Evolutionary conservation across 768 basidiomycete genomes (phyloP).

Genomic region (Termitomyces sp.): DNA sequence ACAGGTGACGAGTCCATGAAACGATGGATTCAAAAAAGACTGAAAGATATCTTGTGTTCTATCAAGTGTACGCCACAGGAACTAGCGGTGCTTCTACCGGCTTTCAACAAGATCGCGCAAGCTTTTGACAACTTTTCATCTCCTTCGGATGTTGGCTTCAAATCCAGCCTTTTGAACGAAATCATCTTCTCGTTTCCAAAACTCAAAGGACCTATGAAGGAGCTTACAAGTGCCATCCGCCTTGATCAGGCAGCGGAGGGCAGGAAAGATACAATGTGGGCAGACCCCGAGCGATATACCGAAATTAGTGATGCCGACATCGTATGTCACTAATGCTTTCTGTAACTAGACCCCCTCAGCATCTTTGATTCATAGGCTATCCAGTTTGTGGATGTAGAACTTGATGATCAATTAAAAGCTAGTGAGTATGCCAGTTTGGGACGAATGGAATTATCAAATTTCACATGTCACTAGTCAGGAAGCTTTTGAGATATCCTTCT

Average conservation of each 20-base stretch:
- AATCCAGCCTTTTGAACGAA: constrained; percentile 61
- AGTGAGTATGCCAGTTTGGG: constrained; percentile 31
- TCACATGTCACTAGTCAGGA: constrained; percentile 50
- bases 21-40: not conserved
- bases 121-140: constrained; percentile 49
- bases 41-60: not conserved
- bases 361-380: constrained; percentile 44
- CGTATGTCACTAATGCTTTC: constrained; percentile 32
- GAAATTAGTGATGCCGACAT: constrained; percentile 51
- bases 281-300: constrained; percentile 38
- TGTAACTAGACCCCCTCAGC: constrained; percentile 2
- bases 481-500: constrained; percentile 64
- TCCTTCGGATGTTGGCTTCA: constrained; percentile 49
- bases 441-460: not conserved
- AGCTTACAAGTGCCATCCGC: constrained; percentile 51
- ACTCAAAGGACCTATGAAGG: constrained; percentile 47
- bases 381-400: constrained; percentile 59
- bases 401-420: constrained; percentile 66
- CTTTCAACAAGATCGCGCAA: constrained; percentile 64
- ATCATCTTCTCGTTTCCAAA: constrained; percentile 67
- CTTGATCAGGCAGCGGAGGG: constrained; percentile 61
- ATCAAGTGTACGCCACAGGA: constrained; percentile 79
- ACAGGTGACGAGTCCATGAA: constrained; percentile 44
- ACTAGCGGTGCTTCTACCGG: constrained; percentile 65
- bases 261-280: constrained; percentile 70